Base-by-base conservation (phyloP, 2,329 filamentous ascomycete genomes). In the Cercospora zeae-maydis region DNA sequence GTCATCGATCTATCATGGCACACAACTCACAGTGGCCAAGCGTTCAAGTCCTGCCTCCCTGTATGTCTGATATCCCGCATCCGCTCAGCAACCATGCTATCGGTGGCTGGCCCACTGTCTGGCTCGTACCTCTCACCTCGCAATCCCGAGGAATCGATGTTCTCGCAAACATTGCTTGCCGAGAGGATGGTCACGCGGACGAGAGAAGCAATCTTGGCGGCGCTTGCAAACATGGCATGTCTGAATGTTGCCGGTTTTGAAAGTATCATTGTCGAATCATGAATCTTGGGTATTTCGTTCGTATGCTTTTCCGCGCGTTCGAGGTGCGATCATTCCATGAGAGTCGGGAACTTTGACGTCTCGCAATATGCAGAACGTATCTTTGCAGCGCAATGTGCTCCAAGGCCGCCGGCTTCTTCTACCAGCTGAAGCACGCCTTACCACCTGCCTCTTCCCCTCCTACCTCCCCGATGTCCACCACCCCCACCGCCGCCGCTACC, bases 401-500 rank as follows among this genome's bases (percentile, higher is more conserved):
- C 21, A 24, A 47, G 21, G 21, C 21, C 21, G 42, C 16, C 3
- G 4, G 10, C 10, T 30, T 21, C n/a, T 49, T 19, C 6, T 14
- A 9, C 21, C 9, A 6, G 21, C 13, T 1, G 21, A 27, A 14
- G 30, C 21, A 3, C 21, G 16, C 4, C 33, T 45, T 62, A 67
- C 65, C 65, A 67, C n/a, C 64, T 49, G 16, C 66, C 65, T 56
- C 68, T 62, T 56, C 69, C 59, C n/a, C 66, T 65, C 24, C 70
- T 60, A 1, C 74, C 68, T 11, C 74, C 61, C 42, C 74, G 68
- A 21, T 73, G 68, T n/a, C 72, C 70, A 30, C 24, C 24, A 27
- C 70, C 72, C 3, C 39, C 37, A 16, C 36, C 36, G n/a, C 36
- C 36, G 14, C 37, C 37, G 39, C 39, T 19, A 16, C 39, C 39